Evolutionary conservation across 2,329 filamentous ascomycete genomes (phyloP).

Genomic region (Fusarium citri): DNA sequence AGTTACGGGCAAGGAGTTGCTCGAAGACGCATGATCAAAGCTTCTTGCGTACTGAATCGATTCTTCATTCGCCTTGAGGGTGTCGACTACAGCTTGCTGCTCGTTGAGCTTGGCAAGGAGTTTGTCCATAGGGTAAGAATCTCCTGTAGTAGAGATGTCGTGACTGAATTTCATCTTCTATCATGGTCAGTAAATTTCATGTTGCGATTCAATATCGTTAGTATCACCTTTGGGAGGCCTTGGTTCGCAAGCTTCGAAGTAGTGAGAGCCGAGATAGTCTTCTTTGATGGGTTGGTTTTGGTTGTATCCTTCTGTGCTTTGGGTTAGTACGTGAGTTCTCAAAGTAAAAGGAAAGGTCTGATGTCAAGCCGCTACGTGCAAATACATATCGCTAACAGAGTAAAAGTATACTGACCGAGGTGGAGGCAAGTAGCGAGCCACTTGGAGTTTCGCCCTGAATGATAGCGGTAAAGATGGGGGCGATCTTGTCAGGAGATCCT

Average conservation of each 20-base stretch:
- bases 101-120: conserved; percentile 80
- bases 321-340: conserved; percentile 2
- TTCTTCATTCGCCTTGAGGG: conserved; percentile 58
- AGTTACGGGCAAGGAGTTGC: conserved; percentile 71
- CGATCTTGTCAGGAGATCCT: conserved; percentile 46
- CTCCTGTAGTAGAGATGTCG: conserved; percentile 52
- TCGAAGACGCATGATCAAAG: conserved; percentile 63
- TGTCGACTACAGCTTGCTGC: conserved; percentile 70
- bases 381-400: neutral
- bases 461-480: conserved; percentile 23
- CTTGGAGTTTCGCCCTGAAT: conserved; percentile 40
- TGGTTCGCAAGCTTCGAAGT: conserved; percentile 69
- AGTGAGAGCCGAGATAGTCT: conserved; percentile 59
- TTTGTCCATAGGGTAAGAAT: conserved; percentile 73
- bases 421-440: conserved; percentile 26
- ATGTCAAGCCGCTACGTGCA: neutral
- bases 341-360: neutral
- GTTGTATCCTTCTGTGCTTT: conserved; percentile 36
- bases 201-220: neutral
- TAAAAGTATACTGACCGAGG: conserved; percentile 35
- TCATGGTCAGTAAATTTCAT: conserved; percentile 43
- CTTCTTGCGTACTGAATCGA: conserved; percentile 49
- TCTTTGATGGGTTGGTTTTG: conserved; percentile 50
- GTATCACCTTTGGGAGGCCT: conserved; percentile 62
- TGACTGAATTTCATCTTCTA: conserved; percentile 63